Base-by-base conservation (phyloP, 306 rosid genomes). In the Chamaecrista fasciculata region DNA sequence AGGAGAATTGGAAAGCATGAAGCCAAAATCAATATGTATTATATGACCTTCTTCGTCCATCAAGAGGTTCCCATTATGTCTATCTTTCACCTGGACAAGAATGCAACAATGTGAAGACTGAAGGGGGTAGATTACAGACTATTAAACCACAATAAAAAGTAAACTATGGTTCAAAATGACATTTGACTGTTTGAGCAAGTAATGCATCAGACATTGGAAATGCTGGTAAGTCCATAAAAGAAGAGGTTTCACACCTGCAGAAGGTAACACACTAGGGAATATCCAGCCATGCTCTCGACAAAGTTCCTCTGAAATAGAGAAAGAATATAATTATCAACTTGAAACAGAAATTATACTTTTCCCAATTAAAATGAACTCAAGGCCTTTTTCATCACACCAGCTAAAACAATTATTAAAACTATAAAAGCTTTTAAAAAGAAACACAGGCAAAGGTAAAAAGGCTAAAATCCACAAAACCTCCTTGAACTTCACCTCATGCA, bases 231-330 rank as follows among this genome's bases (percentile, higher is more conserved):
- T 34, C 4, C 46, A 33, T 34, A 34, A 37, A 29, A 11, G 36
- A 21, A 81, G 65, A 68, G 52, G 72, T 67, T 58, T 36, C 78
- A 64, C 26, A 95, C 99, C 91, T 95, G 99, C 69, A 95, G 83
- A 81, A 95, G 84, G 91, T 91, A 95, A 86, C 99, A 95, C 73
- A 95, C 96, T 37, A 95, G 83, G 74, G 99, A 95, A 91, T 95
- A 95, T 79, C 99, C 99, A 51, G 99, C 99, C 99, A 91, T 91
- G 77, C 99, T 95, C 82, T 95, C 99, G 61, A 95, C 99, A 71
- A 95, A 95, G 87, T 91, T 95, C 79, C 97, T 87, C 99, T 95
- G 93, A 72, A 74, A 73, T 68, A 82, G 70, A 73, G 51, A 60
- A 63, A 39, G 78, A 63, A 39, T 58, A 47, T 40, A 24, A 59